Evolutionary conservation across 441 rosid genomes (phyloP).

Genomic region (Adansonia gregorii): DNA sequence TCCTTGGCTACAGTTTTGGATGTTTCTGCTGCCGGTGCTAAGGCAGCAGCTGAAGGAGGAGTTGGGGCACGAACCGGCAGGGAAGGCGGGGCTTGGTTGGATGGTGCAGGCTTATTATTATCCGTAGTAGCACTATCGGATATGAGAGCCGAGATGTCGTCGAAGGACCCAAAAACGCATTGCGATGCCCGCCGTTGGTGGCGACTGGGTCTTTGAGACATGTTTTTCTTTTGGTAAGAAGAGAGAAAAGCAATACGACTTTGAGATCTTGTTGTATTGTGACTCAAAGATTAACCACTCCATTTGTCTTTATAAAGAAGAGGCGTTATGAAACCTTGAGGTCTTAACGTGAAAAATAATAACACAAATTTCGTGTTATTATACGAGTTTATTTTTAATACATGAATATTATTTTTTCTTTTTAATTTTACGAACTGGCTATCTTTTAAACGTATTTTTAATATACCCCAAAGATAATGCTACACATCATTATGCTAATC

Average conservation of each 20-base stretch:
- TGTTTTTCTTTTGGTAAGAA: constrained; percentile 2
- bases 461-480: no score
- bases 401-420: no score
- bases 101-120: background rate
- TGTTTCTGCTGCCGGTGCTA: background rate
- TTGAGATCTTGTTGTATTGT: background rate
- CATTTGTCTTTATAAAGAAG: background rate
- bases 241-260: background rate
- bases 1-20: constrained; percentile 9
- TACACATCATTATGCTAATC: no score
- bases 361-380: background rate
- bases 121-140: constrained; percentile 13
- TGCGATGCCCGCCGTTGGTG: constrained; percentile 44
- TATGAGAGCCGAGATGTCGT: constrained; percentile 29
- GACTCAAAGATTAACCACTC: background rate
- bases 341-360: no score
- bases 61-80: background rate
- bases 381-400: no score
- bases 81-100: constrained; percentile 15
- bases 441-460: no score
- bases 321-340: background rate
- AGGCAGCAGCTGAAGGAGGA: constrained; percentile 1
- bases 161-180: constrained; percentile 30
- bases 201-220: constrained; percentile 41
- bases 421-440: no score